phyloP scores from a whole-genome alignment of 257 asterid species.

The Nicotiana undulata region DNA sequence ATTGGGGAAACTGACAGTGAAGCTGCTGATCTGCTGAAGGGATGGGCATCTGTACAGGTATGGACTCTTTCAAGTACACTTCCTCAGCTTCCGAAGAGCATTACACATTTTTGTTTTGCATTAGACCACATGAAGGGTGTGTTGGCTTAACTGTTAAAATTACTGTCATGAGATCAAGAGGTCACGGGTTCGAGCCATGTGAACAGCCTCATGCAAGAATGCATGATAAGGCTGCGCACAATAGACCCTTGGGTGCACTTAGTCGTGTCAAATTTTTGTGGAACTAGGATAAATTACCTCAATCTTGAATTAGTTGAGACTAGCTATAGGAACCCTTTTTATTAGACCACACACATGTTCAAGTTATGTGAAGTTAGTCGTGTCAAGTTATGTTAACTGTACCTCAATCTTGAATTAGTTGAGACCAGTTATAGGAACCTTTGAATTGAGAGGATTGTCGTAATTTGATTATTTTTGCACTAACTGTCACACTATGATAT shows the following conservation, averaged over 20 bases:
- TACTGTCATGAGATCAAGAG: too few species aligned
- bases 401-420: not conserved
- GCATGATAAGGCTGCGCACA: too few species aligned
- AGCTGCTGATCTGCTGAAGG: constrained; percentile 45
- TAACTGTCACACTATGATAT: not conserved
- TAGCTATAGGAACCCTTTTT: not conserved
- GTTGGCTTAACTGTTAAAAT: too few species aligned
- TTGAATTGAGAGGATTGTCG: not conserved
- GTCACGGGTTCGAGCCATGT: too few species aligned
- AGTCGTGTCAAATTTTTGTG: not conserved
- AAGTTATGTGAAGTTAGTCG: not conserved
- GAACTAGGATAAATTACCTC: not conserved
- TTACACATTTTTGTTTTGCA: not conserved
- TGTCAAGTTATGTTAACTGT: not conserved
- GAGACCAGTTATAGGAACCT: not conserved
- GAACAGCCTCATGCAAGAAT: too few species aligned
- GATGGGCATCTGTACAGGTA: constrained; percentile 78
- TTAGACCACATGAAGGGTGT: too few species aligned
- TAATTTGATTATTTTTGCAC: not conserved
- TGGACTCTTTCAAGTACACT: not conserved
- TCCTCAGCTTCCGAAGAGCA: not conserved
- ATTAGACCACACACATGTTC: not conserved
- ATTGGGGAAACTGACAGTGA: constrained; percentile 62
- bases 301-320: not conserved
- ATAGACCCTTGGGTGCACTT: too few species aligned